Evolutionary conservation across 2,329 filamentous ascomycete genomes (phyloP).

Genomic region (Fusarium metavorans): DNA sequence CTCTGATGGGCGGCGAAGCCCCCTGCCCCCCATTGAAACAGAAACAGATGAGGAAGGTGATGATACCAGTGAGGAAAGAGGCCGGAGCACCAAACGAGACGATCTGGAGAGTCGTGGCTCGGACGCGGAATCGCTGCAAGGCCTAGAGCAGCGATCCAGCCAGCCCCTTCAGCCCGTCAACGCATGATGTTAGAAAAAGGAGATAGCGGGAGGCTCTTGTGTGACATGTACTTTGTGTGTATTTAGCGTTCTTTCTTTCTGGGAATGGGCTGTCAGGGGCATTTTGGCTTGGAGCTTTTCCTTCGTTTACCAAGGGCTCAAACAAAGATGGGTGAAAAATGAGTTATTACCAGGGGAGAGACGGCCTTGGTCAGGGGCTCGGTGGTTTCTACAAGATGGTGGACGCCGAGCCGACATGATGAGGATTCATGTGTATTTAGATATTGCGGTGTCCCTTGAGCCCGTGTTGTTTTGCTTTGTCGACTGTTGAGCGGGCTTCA

Average conservation of each 20-base stretch:
- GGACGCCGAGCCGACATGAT: constrained; percentile 18
- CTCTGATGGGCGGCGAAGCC: constrained; percentile 69
- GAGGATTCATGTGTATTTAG: constrained; percentile 43
- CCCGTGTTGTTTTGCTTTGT: constrained; percentile 35
- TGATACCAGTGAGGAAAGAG: constrained; percentile 20
- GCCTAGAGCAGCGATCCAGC: constrained; percentile 46
- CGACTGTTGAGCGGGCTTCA: constrained; percentile 17
- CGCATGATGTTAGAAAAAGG: constrained; percentile 42
- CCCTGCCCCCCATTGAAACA: constrained; percentile 64
- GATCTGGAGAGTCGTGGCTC: constrained; percentile 45
- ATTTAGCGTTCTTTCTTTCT: constrained; percentile 45
- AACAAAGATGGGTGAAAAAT: background rate
- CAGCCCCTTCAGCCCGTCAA: constrained; percentile 49
- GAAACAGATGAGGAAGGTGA: constrained; percentile 50
- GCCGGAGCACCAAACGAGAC: constrained; percentile 44
- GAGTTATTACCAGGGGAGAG: constrained; percentile 7
- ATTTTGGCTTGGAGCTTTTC: constrained; percentile 16
- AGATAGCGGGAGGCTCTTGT: constrained; percentile 13
- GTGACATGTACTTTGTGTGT: constrained; percentile 38
- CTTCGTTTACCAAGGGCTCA: constrained; percentile 22
- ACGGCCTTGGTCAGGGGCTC: constrained; percentile 4
- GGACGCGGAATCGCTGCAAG: constrained; percentile 46
- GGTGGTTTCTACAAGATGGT: constrained; percentile 13
- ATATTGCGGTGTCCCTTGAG: constrained; percentile 36
- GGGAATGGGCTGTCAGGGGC: constrained; percentile 15